A percentile compares a stretch with the other conserved stretches of the same genome.
Evolutionary conservation across 2,329 filamentous ascomycete genomes (phyloP).

Genomic region (Alternaria triticina): DNA sequence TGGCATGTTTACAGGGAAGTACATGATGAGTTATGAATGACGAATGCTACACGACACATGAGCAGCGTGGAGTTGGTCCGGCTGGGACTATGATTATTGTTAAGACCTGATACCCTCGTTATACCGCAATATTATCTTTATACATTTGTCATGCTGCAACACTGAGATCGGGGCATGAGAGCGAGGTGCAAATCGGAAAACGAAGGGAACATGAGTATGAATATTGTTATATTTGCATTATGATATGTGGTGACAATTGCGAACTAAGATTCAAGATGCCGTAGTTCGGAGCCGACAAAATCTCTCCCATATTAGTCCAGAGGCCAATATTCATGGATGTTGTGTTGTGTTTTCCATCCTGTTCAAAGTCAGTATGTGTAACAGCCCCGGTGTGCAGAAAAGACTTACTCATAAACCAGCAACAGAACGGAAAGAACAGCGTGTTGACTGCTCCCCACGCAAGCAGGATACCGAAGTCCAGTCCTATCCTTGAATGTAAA

Average conservation of each 20-base stretch:
- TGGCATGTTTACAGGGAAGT: not conserved
- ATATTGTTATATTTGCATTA: not conserved
- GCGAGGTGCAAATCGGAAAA: not conserved
- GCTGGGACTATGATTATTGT: not conserved
- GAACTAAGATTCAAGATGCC: not conserved
- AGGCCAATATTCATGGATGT: conserved; percentile 26
- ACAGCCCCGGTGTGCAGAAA: not conserved
- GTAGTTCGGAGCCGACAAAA: accelerated
- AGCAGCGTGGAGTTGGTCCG: not conserved
- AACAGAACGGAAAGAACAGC: conserved; percentile 60
- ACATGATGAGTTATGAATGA: conserved; percentile 18
- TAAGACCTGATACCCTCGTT: conserved; percentile 10
- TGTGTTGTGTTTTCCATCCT: conserved; percentile 14
- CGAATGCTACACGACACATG: not conserved
- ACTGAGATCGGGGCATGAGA: accelerated
- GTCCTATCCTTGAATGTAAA: conserved; percentile 62
- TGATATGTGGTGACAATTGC: not conserved
- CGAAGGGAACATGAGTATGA: not conserved
- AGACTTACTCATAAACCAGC: conserved; percentile 46
- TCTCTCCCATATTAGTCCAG: conserved; percentile 5
- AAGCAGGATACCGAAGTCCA: conserved; percentile 67
- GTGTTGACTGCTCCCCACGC: conserved; percentile 64
- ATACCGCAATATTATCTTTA: not conserved
- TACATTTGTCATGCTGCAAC: not conserved
- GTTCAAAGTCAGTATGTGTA: not conserved